These are phyloP conservation scores for Penicillium rolfsii DNA, from an alignment of 2,329 filamentous ascomycete species.

Conservation along the genomic window DNA sequence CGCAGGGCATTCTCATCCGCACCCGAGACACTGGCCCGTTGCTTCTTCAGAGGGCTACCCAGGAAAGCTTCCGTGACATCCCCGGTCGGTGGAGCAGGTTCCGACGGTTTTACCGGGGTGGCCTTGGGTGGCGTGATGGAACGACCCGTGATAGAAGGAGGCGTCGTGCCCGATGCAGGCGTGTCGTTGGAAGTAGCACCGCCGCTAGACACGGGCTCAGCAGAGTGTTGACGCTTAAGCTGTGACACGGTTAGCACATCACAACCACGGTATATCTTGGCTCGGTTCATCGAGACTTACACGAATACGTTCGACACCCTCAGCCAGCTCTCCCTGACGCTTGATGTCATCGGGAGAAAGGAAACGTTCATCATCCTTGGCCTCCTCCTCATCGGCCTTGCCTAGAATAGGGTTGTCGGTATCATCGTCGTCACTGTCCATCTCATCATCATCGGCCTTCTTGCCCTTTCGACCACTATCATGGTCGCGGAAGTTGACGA, in stretches of 20 bases:
- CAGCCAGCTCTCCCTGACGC: conserved; percentile 63
- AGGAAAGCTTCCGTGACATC: conserved; percentile 42
- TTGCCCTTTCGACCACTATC: conserved; percentile 61
- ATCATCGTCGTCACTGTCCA: conserved; percentile 77
- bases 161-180: conserved; percentile 42
- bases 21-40: conserved; percentile 50
- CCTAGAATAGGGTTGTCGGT: conserved; percentile 61
- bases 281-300: conserved; percentile 44
- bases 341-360: conserved; percentile 65
- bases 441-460: conserved; percentile 62
- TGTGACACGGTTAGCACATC: conserved; percentile 36
- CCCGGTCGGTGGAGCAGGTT: conserved; percentile 27
- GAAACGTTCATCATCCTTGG: conserved; percentile 50
- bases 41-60: conserved; percentile 53
- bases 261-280: not conserved
- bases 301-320: conserved; percentile 68
- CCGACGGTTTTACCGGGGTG: conserved; percentile 24
- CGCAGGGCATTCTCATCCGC: conserved; percentile 47
- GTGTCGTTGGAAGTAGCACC: conserved; percentile 41
- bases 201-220: conserved; percentile 55
- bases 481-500: conserved; percentile 81
- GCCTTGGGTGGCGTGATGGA: conserved; percentile 42
- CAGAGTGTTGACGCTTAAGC: conserved; percentile 69
- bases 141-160: conserved; percentile 38
- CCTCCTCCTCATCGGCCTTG: conserved; percentile 65